Conservation (phyloP, 1,284 basidiomycete species). For the Ustilago nuda region DNA sequence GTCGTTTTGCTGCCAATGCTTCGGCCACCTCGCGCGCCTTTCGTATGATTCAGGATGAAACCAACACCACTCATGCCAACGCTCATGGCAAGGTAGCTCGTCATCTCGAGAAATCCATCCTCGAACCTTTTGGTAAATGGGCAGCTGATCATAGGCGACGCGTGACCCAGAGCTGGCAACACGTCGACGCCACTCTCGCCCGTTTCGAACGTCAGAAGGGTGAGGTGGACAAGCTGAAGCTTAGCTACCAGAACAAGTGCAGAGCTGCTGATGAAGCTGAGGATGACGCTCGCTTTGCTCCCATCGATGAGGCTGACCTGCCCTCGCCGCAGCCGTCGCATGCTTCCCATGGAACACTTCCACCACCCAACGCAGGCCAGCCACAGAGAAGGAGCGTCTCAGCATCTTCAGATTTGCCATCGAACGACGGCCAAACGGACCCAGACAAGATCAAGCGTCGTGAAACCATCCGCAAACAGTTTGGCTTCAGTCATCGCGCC, state of each 20-base stretch:
- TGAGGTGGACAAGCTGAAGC: constrained; percentile 59
- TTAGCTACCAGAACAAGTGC: constrained; percentile 65
- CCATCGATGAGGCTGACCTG: constrained; percentile 35
- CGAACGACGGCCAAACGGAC: constrained; percentile 33
- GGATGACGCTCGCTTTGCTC: constrained; percentile 66
- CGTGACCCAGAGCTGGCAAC: constrained; percentile 60
- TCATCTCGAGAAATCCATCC: constrained; percentile 53
- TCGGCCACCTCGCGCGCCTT: constrained; percentile 50
- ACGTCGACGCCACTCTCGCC: constrained; percentile 55
- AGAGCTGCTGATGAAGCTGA: constrained; percentile 66
- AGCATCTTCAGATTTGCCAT: constrained; percentile 8
- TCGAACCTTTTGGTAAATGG: constrained; percentile 64
- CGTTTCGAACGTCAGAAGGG: constrained; percentile 56
- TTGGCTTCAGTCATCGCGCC: constrained; percentile 61
- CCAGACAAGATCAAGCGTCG: constrained; percentile 60
- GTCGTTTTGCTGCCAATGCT: constrained; percentile 34
- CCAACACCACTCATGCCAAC: constrained; percentile 50
- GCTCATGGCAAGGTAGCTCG: constrained; percentile 56
- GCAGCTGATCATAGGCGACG: constrained; percentile 53
- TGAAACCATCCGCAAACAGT: constrained; percentile 66
- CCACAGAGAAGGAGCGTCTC: constrained; percentile 35
- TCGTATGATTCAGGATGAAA: constrained; percentile 53
- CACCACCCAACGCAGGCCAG: constrained; percentile 1
- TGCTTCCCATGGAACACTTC: constrained; percentile 16
- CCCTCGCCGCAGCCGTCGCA: constrained; percentile 15